Conservation (phyloP, 768 basidiomycete species). For the Leccinum fibrillosum region DNA sequence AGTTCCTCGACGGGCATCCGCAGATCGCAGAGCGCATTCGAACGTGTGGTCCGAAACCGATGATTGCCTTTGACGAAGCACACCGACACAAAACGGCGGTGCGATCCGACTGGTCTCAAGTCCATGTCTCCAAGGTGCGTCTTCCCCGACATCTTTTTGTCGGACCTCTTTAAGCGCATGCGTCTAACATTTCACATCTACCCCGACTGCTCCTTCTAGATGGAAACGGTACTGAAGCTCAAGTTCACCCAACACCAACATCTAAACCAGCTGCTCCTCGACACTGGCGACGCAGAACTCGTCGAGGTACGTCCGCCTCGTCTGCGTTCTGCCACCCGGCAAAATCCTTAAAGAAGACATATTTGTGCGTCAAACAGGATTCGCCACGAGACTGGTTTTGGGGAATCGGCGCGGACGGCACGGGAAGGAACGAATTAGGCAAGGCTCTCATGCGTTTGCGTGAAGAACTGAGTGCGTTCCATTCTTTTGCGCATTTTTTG, state of each 20-base stretch:
- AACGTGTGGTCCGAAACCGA: conserved; percentile 57
- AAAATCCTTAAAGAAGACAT: background rate
- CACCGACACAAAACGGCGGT: conserved; percentile 63
- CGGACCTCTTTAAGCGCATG: background rate
- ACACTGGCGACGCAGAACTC: conserved; percentile 61
- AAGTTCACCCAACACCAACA: conserved; percentile 70
- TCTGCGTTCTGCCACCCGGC: background rate
- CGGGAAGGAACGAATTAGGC: conserved; percentile 71
- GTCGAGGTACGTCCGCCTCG: conserved; percentile 49
- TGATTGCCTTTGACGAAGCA: conserved; percentile 63
- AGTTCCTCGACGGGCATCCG: conserved; percentile 62
- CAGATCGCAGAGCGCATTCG: conserved; percentile 69
- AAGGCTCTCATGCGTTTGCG: conserved; percentile 66
- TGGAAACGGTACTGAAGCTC: conserved; percentile 59
- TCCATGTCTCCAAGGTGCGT: conserved; percentile 60
- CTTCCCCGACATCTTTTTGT: background rate
- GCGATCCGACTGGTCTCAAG: conserved; percentile 60
- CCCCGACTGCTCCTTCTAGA: conserved; percentile 34
- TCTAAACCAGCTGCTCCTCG: conserved; percentile 58
- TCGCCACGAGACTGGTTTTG: conserved; percentile 75
- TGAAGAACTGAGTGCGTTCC: conserved; percentile 43
- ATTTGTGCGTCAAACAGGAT: conserved; percentile 39
- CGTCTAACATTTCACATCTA: background rate
- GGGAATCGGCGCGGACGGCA: conserved; percentile 65
- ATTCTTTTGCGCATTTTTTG: background rate